Evolutionary conservation across 371 early-diverging fungal species (phyloP), one percentile per base, ranked within the genome.

Genomic region (Dichotomocladium elegans): DNA sequence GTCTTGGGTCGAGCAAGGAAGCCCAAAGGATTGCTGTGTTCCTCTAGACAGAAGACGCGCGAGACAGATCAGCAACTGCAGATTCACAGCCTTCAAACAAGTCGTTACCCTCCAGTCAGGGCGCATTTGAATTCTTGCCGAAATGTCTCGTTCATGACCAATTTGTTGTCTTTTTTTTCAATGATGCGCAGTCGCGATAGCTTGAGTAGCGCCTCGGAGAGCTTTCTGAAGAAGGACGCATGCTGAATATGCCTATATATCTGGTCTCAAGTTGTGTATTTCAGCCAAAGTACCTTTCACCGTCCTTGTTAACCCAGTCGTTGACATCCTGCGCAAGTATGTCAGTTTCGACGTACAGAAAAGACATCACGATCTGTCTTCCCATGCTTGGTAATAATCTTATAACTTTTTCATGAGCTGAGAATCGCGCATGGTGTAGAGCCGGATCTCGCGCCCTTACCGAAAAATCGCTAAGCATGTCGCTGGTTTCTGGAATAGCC

Each of bases 381-480:
- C 93, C 91, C 3, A 95, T 70, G 26, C 90, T 82, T 19, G 94
- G 90, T 21, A 95, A 74, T 15, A 96, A 75, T 55, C 90, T 89
- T 62, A 12, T 5, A 31, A 19, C 42, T 43, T 4, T 12, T 9
- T 30, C 11, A 51, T 12, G 24, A 28, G 46, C 21, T 47, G 15
- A 49, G 21, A 30, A n/a, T n/a, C 33, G 17, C 8, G 3, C 19
- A 27, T n/a, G 12, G 35, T 17, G 44, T n/a, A 8, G 19, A 30
- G 45, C 43, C 34, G 9, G 33, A n/a, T 19, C 15, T 4, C 3
- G 14, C 49, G 28, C 27, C 31, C 40, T 45, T 71, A 90, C 91
- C 97, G 82, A 57, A 95, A 89, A 43, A 95, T 85, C 21, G 95
- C 94, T 34, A 96, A 78, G 63, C 95, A 95, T 58, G 95, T 92